Base-by-base conservation (phyloP, 306 rosid species). In the Glycine latifolia region DNA sequence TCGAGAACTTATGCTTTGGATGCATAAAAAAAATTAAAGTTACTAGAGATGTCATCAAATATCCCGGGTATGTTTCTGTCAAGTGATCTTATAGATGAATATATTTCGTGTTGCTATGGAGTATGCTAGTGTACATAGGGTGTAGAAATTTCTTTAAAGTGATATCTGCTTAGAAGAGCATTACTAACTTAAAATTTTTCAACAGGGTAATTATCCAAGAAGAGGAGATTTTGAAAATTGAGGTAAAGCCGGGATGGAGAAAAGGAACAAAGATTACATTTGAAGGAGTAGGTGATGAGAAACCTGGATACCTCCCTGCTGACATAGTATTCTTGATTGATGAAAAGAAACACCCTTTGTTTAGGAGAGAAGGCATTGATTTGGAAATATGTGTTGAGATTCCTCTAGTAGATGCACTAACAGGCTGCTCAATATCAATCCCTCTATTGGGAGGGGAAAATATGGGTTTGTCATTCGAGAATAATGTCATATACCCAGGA, bases 291-390 rank as follows among this genome's bases (percentile, higher is more conserved):
- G 99, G 99, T 3, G 93, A 93, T 66, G 98, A 93, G 90, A 89
- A 93, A 86, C 99, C 96, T 7, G 98, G 98, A 50, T 91, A 77
- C 78, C 90, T 93, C n/a, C 99, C 98, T 0, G 92, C 98, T 3
- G 98, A 95, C 46, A 79, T 95, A 83, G 85, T 84, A 65, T 89
- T 95, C 79, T 79, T 43, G 8, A 89, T 95, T 75, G 96, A 91
- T 48, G 99, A 95, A 77, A 86, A 85, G 80, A 62, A 73, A 44
- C 99, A 95, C 73, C 89, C 86, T 44, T 78, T 91, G 86, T 95
- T 76, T 75, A 84, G 46, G 4, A 91, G 96, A 70, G 89, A 89
- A 10, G 97, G 94, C 2, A 89, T 81, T 66, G 83, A 95, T 76
- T 87, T 95, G 90, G 96, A 95, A 82, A 53, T 91, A 15, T 86